A percentile compares a stretch with the other conserved stretches of the same genome.
phyloP scores from a whole-genome alignment of 2,329 filamentous ascomycete genomes.

The Simplicillium aogashimaense region DNA sequence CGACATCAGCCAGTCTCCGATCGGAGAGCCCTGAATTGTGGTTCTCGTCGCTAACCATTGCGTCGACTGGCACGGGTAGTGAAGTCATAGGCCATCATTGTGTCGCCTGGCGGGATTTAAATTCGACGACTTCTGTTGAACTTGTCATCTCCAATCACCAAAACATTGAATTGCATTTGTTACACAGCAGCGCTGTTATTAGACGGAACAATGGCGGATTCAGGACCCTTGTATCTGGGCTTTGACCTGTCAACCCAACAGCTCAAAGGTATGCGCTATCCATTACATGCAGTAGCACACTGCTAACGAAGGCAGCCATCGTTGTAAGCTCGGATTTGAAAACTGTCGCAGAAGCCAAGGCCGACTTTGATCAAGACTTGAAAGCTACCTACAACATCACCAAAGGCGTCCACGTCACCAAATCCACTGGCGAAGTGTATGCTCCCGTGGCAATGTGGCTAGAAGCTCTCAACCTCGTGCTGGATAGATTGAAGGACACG shows the following conservation, averaged over 20 bases:
- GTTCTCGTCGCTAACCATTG: no score
- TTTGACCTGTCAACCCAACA: slow-evolving; percentile 97
- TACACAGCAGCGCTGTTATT: not conserved
- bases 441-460: slow-evolving; percentile 92
- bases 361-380: slow-evolving; percentile 88
- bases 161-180: not conserved
- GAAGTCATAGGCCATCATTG: no score
- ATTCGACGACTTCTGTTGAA: not conserved
- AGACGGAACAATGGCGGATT: slow-evolving; percentile 2
- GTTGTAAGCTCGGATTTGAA: slow-evolving; percentile 76
- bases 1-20: no score
- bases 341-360: slow-evolving; percentile 75
- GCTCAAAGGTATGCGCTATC: slow-evolving; percentile 64
- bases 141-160: not conserved
- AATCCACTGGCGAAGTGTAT: slow-evolving; percentile 77
- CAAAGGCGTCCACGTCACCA: slow-evolving; percentile 81
- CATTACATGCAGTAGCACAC: no score
- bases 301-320: slow-evolving; percentile 46
- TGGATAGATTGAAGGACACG: slow-evolving; percentile 59
- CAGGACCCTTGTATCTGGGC: slow-evolving; percentile 68
- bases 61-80: no score
- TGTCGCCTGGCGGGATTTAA: no score
- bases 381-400: slow-evolving; percentile 62
- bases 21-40: no score
- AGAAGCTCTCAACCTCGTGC: slow-evolving; percentile 80